Evolutionary conservation across 805 yeast species (phyloP), one percentile per base, ranked within the genome.

Genomic region (Wickerhamomyces rabaulensis): DNA sequence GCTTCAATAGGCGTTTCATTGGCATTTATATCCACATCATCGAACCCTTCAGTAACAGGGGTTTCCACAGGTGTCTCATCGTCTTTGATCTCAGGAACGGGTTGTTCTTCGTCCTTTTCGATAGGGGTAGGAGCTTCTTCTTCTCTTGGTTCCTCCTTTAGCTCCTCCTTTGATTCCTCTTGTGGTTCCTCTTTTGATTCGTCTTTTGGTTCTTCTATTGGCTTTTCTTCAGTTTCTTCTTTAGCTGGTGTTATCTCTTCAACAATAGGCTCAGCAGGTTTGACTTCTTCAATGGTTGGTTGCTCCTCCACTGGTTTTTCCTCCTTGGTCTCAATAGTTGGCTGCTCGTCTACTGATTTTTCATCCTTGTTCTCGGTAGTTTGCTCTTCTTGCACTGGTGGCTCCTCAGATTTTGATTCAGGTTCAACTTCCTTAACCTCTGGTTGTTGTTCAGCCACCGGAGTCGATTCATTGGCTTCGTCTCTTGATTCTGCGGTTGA

Each of bases 161-260:
- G n/a, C n/a, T n/a, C 45, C 19, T 36, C 16, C 17, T 23, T 23
- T 27, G 36, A 21, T 15, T 47, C 51, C 23, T 45, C n/a, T n/a
- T n/a, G n/a, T n/a, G n/a, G n/a, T n/a, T n/a, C 58, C 33, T 49
- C 44, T 29, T 49, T 54, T 25, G 52, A 48, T 25, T 39, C 55
- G 37, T 50, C 50, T 44, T 44, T 56, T 42, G 46, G 44, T 39
- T 50, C 56, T 36, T 52, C 42, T 40, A 38, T 49, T 25, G 48
- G 41, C 17, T 46, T 23, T 13, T 42, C 47, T 42, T 45, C 44
- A 20, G 47, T 23, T 13, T 42, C 47, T 42, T 45, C 44, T 23
- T 40, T 26, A 4, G 12, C 7, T 27, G 16, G 31, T 33, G 42
- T 42, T 20, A 49, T 53, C 23, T 38, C 47, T 12, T 41, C 54